Conservation (phyloP, 495 filamentous ascomycete genomes). For the Geopyxis carbonaria region DNA sequence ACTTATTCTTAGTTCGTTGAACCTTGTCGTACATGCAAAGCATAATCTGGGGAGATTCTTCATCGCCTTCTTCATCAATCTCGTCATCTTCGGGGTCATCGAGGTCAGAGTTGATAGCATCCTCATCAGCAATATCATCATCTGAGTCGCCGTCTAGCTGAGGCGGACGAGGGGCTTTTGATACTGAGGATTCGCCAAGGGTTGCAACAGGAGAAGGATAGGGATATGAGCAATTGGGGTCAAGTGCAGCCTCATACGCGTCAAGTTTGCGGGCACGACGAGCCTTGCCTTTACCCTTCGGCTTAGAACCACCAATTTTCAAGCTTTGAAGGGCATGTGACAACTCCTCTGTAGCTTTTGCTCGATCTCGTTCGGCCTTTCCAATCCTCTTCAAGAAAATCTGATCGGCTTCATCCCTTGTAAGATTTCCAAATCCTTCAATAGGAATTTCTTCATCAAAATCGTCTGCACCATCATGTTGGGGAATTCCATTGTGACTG, state of each 20-base stretch:
- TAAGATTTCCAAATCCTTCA: conserved; percentile 28
- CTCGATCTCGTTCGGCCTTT: conserved; percentile 20
- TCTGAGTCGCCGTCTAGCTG: conserved; percentile 49
- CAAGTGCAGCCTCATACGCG: conserved; percentile 18
- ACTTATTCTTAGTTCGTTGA: conserved; percentile 98
- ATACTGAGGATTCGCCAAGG: background rate
- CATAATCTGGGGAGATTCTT: conserved; percentile 65
- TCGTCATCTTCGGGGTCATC: conserved; percentile 82
- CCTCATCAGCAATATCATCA: conserved; percentile 60
- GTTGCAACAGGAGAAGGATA: conserved; percentile 12
- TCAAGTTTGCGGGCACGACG: conserved; percentile 20
- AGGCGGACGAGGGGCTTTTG: conserved; percentile 10
- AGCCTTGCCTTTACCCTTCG: conserved; percentile 25
- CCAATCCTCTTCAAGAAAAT: conserved; percentile 18
- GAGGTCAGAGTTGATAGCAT: conserved; percentile 96
- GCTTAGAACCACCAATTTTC: conserved; percentile 26
- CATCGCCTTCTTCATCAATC: conserved; percentile 66
- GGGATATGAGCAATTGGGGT: conserved; percentile 19
- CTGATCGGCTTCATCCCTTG: conserved; percentile 18
- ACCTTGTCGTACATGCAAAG: conserved; percentile 99
- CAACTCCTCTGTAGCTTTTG: conserved; percentile 20
- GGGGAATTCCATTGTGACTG: conserved; percentile 32
- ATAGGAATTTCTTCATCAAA: conserved; percentile 36
- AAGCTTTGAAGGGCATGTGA: conserved; percentile 24
- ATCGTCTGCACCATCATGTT: conserved; percentile 56